These are phyloP conservation scores for Verticillium albo-atrum DNA, from an alignment of 2,329 filamentous ascomycete genomes.

Conservation along the genomic window DNA sequence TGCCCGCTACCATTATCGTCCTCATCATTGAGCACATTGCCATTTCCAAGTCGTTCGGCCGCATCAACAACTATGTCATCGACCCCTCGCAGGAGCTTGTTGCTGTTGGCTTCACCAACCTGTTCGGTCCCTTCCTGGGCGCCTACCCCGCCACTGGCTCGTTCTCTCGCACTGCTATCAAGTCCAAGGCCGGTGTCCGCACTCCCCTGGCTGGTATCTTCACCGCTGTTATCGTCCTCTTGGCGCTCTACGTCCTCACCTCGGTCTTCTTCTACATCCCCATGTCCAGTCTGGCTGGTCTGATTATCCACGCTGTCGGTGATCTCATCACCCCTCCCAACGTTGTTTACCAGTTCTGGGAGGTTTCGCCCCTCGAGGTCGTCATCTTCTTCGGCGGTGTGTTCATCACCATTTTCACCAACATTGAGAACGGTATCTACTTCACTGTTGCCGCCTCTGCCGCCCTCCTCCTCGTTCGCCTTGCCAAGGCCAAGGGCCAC, in stretches of 20 bases:
- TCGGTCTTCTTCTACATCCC: slow-evolving; percentile 81
- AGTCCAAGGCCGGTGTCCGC: slow-evolving; percentile 77
- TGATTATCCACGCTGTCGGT: slow-evolving; percentile 81
- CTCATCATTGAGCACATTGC: slow-evolving; percentile 80
- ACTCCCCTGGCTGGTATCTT: slow-evolving; percentile 77
- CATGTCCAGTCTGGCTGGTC: slow-evolving; percentile 61
- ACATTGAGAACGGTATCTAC: slow-evolving; percentile 48
- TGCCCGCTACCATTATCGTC: slow-evolving; percentile 73
- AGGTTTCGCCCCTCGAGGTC: slow-evolving; percentile 68
- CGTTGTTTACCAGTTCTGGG: slow-evolving; percentile 74
- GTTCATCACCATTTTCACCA: slow-evolving; percentile 46
- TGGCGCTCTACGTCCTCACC: slow-evolving; percentile 74
- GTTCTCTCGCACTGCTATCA: slow-evolving; percentile 69
- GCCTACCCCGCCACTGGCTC: slow-evolving; percentile 41
- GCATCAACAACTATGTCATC: slow-evolving; percentile 75
- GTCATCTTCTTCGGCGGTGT: slow-evolving; percentile 73
- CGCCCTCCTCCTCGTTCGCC: slow-evolving; percentile 37
- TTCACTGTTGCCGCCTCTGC: slow-evolving; percentile 38
- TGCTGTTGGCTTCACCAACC: slow-evolving; percentile 70
- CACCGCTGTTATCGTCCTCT: slow-evolving; percentile 68
- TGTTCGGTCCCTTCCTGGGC: slow-evolving; percentile 71
- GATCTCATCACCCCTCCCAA: slow-evolving; percentile 72
- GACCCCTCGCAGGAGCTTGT: slow-evolving; percentile 76
- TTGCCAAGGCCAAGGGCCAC: slow-evolving; percentile 40
- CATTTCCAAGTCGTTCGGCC: slow-evolving; percentile 77